Conservation (phyloP, 257 asterid genomes). For the Coffea eugenioides region DNA sequence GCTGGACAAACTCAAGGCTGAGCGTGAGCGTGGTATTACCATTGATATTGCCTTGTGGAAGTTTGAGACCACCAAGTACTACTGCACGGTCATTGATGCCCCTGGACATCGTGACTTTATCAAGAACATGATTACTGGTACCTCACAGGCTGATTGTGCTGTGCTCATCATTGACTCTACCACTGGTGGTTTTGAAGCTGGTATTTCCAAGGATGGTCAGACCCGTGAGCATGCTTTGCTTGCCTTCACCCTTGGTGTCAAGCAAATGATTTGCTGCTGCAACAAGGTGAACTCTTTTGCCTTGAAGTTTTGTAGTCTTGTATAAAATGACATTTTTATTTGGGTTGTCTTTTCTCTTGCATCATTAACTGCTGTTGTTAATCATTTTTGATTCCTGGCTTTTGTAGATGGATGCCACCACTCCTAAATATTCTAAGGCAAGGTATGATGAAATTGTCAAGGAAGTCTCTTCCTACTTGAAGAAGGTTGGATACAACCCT, state of each 20-base stretch:
- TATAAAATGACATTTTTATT: too few relatives aligned
- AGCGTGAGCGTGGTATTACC: conserved; percentile 89
- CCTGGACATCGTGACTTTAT: conserved; percentile 89
- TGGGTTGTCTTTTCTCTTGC: neutral
- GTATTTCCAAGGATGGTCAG: conserved; percentile 88
- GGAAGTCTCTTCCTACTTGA: conserved; percentile 78
- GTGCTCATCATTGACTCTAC: conserved; percentile 80
- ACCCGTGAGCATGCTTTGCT: conserved; percentile 84
- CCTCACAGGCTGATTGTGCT: conserved; percentile 90
- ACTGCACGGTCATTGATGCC: conserved; percentile 87
- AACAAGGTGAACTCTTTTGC: conserved; percentile 47
- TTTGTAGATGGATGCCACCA: conserved; percentile 77
- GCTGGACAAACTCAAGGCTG: conserved; percentile 87
- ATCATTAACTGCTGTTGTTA: neutral
- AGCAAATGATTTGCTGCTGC: conserved; percentile 82
- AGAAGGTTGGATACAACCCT: conserved; percentile 84
- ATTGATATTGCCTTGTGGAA: conserved; percentile 88
- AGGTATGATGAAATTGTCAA: conserved; percentile 72
- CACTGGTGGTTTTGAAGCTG: conserved; percentile 91
- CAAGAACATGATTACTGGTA: conserved; percentile 88
- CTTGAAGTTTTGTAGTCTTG: too few relatives aligned
- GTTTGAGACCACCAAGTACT: conserved; percentile 85
- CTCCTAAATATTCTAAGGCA: conserved; percentile 76
- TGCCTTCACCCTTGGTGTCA: conserved; percentile 82
- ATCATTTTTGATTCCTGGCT: neutral